These are phyloP conservation scores for Bryoerythrophyllum caledonicum DNA, from an alignment of 225 moss, liverwort and hornwort species.

Conservation along the genomic window DNA sequence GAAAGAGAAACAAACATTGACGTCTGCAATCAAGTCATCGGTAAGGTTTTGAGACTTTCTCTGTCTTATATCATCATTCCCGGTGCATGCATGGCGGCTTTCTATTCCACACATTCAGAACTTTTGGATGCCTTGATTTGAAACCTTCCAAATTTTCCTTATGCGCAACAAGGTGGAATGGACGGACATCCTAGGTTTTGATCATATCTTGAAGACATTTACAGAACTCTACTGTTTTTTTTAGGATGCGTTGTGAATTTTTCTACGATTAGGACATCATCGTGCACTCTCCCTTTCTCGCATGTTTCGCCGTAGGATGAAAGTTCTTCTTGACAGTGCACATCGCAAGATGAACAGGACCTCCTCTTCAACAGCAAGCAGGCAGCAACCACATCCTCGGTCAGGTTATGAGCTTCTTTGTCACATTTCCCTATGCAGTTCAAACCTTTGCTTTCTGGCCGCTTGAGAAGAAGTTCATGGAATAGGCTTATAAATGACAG, in stretches of 20 bases:
- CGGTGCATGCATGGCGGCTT: neutral
- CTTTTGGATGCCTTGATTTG: too few species aligned
- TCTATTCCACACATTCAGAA: too few species aligned
- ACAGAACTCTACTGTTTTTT: too few species aligned
- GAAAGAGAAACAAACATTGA: slow-evolving; percentile 30
- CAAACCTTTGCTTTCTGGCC: neutral
- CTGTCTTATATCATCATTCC: neutral
- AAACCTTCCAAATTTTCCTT: too few species aligned
- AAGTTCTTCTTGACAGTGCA: neutral
- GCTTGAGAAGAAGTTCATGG: neutral
- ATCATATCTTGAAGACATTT: too few species aligned
- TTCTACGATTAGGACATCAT: too few species aligned
- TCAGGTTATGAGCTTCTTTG: slow-evolving; percentile 13
- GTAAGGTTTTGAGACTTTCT: slow-evolving; percentile 12
- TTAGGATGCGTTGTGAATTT: too few species aligned
- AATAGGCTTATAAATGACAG: neutral
- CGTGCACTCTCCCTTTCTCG: too few species aligned
- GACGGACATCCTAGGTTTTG: too few species aligned
- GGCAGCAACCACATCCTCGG: neutral
- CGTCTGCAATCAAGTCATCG: neutral
- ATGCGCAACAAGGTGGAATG: too few species aligned
- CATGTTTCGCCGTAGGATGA: too few species aligned
- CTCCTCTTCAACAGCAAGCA: neutral
- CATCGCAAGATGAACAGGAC: neutral
- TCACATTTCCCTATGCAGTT: neutral